Percentiles rank a stretch among this genome's conserved stretches.
Evolutionary conservation across 495 filamentous ascomycete species (phyloP).

Genomic region (Emericellopsis terricola): DNA sequence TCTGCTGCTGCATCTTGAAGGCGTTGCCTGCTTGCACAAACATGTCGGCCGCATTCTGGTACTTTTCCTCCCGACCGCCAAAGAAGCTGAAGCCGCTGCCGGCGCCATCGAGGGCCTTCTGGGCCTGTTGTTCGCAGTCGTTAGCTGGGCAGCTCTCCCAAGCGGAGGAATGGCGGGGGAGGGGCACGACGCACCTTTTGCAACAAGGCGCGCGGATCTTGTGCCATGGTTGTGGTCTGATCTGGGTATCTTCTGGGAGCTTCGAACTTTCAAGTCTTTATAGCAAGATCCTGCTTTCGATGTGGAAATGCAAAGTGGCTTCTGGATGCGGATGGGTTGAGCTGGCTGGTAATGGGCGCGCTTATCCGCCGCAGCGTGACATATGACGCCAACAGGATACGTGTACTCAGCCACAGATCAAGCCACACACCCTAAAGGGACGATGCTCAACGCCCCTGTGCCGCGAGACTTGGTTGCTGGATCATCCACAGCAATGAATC

Average conservation of each 20-base stretch:
- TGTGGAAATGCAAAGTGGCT: neutral
- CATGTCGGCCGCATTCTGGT: conserved; percentile 63
- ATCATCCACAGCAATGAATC: neutral
- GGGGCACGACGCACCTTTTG: conserved; percentile 21
- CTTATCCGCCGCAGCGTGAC: too few species aligned
- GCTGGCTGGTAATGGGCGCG: neutral
- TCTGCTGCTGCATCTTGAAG: conserved; percentile 55
- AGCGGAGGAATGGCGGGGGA: conserved; percentile 3
- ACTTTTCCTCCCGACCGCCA: conserved; percentile 64
- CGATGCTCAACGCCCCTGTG: neutral
- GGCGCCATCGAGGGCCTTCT: conserved; percentile 53
- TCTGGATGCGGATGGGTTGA: neutral
- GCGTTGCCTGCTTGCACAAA: conserved; percentile 70
- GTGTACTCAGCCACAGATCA: neutral
- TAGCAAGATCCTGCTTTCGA: conserved; percentile 5
- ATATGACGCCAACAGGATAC: too few species aligned
- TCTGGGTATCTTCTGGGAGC: too few species aligned
- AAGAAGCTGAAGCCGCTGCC: conserved; percentile 58
- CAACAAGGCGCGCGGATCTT: conserved; percentile 26
- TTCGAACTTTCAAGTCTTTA: too few species aligned
- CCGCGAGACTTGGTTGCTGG: neutral
- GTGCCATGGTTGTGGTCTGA: conserved; percentile 23
- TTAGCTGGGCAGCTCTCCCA: conserved; percentile 9
- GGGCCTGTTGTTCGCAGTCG: conserved; percentile 48
- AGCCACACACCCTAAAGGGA: neutral